Conservation (phyloP, 2,329 filamentous ascomycete species). For the Eurotiales sp. region DNA sequence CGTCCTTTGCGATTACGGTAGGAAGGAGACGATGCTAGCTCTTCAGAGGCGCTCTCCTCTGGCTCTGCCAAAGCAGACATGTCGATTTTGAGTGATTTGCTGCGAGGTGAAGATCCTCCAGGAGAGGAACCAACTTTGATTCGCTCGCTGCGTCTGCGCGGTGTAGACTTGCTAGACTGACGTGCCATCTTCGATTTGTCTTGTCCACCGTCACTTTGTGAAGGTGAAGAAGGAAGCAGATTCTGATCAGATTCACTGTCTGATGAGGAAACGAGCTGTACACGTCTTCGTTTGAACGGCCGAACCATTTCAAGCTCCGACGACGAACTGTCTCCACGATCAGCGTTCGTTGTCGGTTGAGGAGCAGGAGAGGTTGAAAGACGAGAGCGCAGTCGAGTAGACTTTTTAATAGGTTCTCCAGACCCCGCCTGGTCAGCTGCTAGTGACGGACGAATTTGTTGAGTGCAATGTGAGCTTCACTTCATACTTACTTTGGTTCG, state of each 20-base stretch:
- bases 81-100: constrained; percentile 12
- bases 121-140: constrained; percentile 2
- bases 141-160: constrained; percentile 5
- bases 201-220: not conserved
- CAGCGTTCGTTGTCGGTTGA: not conserved
- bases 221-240: not conserved
- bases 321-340: not conserved
- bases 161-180: not conserved
- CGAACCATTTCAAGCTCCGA: constrained; percentile 7
- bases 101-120: constrained; percentile 1
- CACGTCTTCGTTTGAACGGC: constrained; percentile 8
- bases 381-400: not conserved
- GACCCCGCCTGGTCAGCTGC: not conserved
- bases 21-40: constrained; percentile 21
- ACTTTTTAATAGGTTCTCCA: not conserved
- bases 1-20: constrained; percentile 25
- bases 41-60: constrained; percentile 29
- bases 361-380: not conserved
- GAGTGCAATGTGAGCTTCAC: not conserved
- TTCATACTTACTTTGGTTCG: constrained; percentile 2
- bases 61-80: constrained; percentile 20
- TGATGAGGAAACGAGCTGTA: not conserved
- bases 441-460: constrained; percentile 2
- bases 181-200: not conserved
- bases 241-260: constrained; percentile 2